Evolutionary conservation across 495 filamentous ascomycete species (phyloP), one percentile per base, ranked within the genome.

Genomic region (Lophiotrema nucula): DNA sequence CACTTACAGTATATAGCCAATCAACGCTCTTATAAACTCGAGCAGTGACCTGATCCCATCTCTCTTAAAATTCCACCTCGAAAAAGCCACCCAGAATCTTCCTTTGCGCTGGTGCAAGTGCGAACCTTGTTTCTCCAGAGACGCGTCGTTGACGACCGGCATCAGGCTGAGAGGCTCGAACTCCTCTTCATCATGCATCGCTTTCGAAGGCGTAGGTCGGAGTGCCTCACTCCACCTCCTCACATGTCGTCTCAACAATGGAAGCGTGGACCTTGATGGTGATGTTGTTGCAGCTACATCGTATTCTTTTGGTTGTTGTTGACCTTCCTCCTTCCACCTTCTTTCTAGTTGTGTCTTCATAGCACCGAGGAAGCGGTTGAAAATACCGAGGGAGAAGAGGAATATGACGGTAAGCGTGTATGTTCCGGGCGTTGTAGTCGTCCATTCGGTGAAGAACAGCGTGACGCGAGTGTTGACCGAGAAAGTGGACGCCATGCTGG

Each of bases 1-100:
- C 2, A 54, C 51, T 38, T 39, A 56, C 53, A 56, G 23, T 31
- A 56, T 48, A 21, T 56, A 56, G 13, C 53, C 43, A 18, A 56
- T 48, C 24, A 56, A 25, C 23, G 53, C 53, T 19, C 53, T 12
- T 1, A 48, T 24, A 26, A 56, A 56, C 45, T 56, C 53, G 22
- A 56, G 11, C 2, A 19, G 13, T 24, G 43, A 42, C 21, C 53
- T 26, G 3, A 48, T 18, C 16, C 53, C 53, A 48, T 56, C 53
- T 15, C 37, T 47, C 43, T 48, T 37, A 49, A 56, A n/a, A 41
- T 28, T 48, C 53, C 43, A 56, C 28, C 25, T 2, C 16, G 25
- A 24, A 42, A 42, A 47, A 8, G 43, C 15, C 12, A 47, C 27
- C 42, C 25, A 56, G 15, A 56, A 25, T 19, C 45, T 16, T 25